Conservation (phyloP, 2,329 filamentous ascomycete genomes). For the Ambrosiella cleistominuta region DNA sequence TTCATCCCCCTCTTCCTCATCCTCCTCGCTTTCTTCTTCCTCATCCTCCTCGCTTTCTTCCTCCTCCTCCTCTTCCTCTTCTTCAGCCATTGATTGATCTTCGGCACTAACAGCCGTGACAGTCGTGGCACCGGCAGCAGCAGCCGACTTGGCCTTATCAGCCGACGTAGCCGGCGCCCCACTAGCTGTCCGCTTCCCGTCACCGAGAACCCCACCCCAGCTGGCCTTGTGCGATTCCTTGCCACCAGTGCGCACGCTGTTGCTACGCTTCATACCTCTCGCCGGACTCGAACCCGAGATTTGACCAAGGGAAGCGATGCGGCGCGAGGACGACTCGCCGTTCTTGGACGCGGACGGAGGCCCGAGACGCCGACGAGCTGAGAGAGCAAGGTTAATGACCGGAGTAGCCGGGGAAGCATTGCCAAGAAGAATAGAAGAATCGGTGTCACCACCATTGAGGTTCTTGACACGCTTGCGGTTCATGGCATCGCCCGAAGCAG, state of each 20-base stretch:
- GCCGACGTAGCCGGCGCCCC: not conserved
- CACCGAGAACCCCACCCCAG: constrained; percentile 38
- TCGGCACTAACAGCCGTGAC: not conserved
- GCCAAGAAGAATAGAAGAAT: constrained; percentile 2
- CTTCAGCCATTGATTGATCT: constrained; percentile 4
- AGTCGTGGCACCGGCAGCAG: constrained; percentile 2
- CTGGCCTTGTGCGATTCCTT: constrained; percentile 44
- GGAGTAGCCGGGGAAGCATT: constrained; percentile 13
- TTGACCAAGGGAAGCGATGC: constrained; percentile 81
- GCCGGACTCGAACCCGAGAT: constrained; percentile 58
- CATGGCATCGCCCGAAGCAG: constrained; percentile 33
- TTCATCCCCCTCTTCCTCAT: constrained; percentile 3
- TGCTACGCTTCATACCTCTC: constrained; percentile 54
- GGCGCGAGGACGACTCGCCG: constrained; percentile 25
- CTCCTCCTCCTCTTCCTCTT: constrained; percentile 7
- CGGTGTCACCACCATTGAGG: constrained; percentile 16
- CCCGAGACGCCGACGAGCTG: constrained; percentile 31
- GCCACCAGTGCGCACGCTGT: constrained; percentile 44
- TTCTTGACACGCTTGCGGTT: constrained; percentile 37
- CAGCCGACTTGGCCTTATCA: constrained; percentile 5
- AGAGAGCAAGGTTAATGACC: constrained; percentile 36
- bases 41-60: constrained; percentile 5
- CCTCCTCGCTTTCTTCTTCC: not conserved
- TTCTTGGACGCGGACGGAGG: constrained; percentile 18
- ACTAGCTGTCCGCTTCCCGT: constrained; percentile 19